A percentile compares a stretch with the other conserved stretches of the same genome.
These are phyloP conservation scores for Acmispon strigosus DNA, from an alignment of 306 rosid genomes.

Conservation along the genomic window DNA sequence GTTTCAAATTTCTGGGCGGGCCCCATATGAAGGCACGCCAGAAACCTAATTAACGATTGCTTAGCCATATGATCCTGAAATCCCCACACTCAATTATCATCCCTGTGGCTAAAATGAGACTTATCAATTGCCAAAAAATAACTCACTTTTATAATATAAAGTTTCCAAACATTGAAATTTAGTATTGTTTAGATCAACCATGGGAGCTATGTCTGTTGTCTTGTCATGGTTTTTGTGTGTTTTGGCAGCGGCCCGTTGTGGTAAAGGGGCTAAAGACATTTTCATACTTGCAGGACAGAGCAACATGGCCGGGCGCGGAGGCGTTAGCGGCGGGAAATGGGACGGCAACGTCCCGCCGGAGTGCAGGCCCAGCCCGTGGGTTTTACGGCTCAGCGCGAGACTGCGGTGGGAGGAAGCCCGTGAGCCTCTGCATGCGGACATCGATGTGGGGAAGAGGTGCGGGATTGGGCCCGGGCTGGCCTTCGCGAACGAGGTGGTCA, in stretches of 20 bases:
- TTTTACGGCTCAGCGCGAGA: slow-evolving; percentile 23
- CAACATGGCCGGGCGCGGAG: slow-evolving; percentile 75
- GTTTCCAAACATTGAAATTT: background rate
- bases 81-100: background rate
- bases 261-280: slow-evolving; percentile 5
- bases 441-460: slow-evolving; percentile 39
- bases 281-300: slow-evolving; percentile 62
- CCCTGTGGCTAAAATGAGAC: no score
- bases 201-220: background rate
- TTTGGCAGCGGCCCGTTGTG: background rate
- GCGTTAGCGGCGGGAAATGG: slow-evolving; percentile 31
- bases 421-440: slow-evolving; percentile 58
- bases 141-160: no score
- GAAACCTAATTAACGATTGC: slow-evolving; percentile 4
- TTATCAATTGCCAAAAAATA: no score
- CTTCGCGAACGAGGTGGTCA: slow-evolving; percentile 43
- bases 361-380: slow-evolving; percentile 30
- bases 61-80: slow-evolving; percentile 3
- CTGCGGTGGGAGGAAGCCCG: slow-evolving; percentile 49
- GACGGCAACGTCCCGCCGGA: slow-evolving; percentile 28
- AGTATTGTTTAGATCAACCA: background rate
- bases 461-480: slow-evolving; percentile 67
- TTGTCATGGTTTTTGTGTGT: background rate
- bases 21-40: slow-evolving; percentile 19
- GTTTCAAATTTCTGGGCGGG: background rate